A percentile compares a stretch with the other conserved stretches of the same genome.
These are phyloP conservation scores for Termitomyces sp. DNA, from an alignment of 768 basidiomycete species.

Conservation along the genomic window DNA sequence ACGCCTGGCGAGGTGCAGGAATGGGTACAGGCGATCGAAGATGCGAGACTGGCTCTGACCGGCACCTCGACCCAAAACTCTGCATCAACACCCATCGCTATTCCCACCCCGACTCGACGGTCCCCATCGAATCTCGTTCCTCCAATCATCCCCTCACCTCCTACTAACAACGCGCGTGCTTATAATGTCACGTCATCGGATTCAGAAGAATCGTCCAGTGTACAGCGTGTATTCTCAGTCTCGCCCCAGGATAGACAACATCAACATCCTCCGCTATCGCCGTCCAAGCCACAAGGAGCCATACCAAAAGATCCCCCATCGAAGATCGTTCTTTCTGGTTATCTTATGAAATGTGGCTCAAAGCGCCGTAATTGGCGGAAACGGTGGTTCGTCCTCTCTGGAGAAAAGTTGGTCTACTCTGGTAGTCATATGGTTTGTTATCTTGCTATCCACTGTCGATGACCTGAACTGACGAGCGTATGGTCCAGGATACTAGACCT, in stretches of 20 bases:
- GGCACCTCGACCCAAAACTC: constrained; percentile 61
- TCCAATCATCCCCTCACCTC: constrained; percentile 46
- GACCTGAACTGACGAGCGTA: background rate
- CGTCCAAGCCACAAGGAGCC: constrained; percentile 32
- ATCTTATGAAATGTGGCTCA: constrained; percentile 94
- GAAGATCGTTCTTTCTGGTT: constrained; percentile 85
- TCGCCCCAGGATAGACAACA: constrained; percentile 42
- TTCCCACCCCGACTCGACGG: constrained; percentile 33
- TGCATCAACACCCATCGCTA: constrained; percentile 48
- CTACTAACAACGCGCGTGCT: constrained; percentile 34
- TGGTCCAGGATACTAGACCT: constrained; percentile 76
- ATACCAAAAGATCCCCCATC: constrained; percentile 47
- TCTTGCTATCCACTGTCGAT: background rate
- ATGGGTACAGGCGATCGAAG: constrained; percentile 85
- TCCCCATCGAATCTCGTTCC: constrained; percentile 25
- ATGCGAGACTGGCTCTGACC: constrained; percentile 61
- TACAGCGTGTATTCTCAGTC: constrained; percentile 35
- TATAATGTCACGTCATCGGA: constrained; percentile 71
- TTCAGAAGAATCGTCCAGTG: constrained; percentile 63
- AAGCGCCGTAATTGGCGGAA: constrained; percentile 96
- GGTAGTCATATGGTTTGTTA: constrained; percentile 90
- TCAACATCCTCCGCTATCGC: constrained; percentile 40
- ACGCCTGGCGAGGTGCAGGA: constrained; percentile 65
- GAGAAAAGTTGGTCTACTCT: constrained; percentile 83
- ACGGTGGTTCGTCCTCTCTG: constrained; percentile 93